Conservation (phyloP, 495 filamentous ascomycete species). For the Pyrenopolyporus hunteri region DNA sequence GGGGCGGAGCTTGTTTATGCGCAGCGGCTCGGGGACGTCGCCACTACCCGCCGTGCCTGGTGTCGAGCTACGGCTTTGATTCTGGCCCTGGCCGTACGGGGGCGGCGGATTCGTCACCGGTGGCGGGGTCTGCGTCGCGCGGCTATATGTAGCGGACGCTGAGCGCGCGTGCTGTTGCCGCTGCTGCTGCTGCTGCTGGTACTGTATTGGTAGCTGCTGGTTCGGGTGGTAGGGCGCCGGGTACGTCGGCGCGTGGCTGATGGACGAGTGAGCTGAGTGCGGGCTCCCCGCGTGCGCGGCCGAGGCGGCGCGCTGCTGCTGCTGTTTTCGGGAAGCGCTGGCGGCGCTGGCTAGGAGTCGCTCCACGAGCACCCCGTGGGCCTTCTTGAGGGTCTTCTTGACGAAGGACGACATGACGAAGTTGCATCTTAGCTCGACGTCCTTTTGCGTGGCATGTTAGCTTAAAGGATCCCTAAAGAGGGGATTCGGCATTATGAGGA, state of each 20-base stretch:
- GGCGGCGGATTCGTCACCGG: neutral
- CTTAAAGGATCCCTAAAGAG: no score
- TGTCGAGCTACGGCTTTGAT: neutral
- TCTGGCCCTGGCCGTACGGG: neutral
- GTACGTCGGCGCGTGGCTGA: neutral
- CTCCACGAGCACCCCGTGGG: constrained; percentile 69
- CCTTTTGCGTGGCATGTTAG: constrained; percentile 41
- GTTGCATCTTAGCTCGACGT: constrained; percentile 79
- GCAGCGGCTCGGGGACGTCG: constrained; percentile 27
- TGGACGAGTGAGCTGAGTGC: constrained; percentile 4
- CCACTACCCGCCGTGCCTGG: neutral
- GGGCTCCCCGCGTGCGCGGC: constrained; percentile 14
- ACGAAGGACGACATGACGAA: constrained; percentile 73
- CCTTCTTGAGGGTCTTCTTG: constrained; percentile 75
- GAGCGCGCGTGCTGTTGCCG: neutral
- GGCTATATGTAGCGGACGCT: neutral
- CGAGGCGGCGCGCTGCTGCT: constrained; percentile 13
- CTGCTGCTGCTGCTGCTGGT: constrained; percentile 3
- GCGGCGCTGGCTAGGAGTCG: constrained; percentile 53
- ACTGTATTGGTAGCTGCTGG: neutral
- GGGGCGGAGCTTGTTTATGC: constrained; percentile 7
- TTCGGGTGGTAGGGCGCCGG: neutral
- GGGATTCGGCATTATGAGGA: no score
- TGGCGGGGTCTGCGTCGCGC: neutral
- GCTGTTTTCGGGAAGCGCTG: neutral